These are phyloP conservation scores for Lepiota brunneoincarnata DNA, from an alignment of 768 basidiomycete genomes.

Conservation along the genomic window DNA sequence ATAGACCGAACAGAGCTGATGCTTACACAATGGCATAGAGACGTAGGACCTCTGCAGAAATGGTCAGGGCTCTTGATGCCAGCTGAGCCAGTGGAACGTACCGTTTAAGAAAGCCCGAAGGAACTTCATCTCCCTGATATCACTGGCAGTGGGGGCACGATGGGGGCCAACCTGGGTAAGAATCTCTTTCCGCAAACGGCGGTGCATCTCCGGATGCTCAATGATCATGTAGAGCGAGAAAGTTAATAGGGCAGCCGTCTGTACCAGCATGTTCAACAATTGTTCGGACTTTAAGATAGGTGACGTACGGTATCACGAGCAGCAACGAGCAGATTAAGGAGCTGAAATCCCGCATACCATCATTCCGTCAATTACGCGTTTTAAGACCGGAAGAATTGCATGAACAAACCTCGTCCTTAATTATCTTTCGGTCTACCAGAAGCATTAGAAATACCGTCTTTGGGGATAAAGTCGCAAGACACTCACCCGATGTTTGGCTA, in stretches of 20 bases:
- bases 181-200: background rate
- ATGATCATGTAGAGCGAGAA: background rate
- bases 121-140: background rate
- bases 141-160: background rate
- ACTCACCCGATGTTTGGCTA: slow-evolving; percentile 9
- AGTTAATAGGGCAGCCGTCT: background rate
- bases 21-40: too few relatives aligned
- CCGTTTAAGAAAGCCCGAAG: background rate
- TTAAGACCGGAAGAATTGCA: too few relatives aligned
- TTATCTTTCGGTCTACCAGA: background rate
- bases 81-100: too few relatives aligned
- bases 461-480: background rate
- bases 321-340: background rate
- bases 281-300: too few relatives aligned
- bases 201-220: background rate
- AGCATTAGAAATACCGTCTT: background rate
- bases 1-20: too few relatives aligned
- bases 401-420: background rate
- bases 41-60: too few relatives aligned
- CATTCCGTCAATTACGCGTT: too few relatives aligned
- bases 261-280: too few relatives aligned
- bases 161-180: background rate
- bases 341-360: too few relatives aligned
- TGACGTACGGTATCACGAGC: background rate
- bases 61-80: too few relatives aligned